These are phyloP conservation scores for Lonicera japonica DNA, from an alignment of 129 eudicot species.

Conservation along the genomic window DNA sequence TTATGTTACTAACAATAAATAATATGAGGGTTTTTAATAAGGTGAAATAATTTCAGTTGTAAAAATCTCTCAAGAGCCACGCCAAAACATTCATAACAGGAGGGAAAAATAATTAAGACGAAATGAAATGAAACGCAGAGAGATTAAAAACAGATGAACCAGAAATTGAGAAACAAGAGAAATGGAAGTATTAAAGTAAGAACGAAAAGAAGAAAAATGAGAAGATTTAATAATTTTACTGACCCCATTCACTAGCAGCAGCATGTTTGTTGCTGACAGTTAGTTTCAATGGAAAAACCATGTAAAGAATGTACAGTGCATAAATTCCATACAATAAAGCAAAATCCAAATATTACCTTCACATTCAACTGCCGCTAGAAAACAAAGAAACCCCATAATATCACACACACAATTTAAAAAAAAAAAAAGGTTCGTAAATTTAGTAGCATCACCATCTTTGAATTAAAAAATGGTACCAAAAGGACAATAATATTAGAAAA, in stretches of 20 bases:
- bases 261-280: constrained; percentile 38
- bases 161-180: too few relatives aligned
- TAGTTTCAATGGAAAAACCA: constrained; percentile 36
- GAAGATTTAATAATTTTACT: background rate
- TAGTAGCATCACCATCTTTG: constrained; percentile 29
- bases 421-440: constrained; percentile 15
- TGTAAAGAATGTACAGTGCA: constrained; percentile 25
- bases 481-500: constrained; percentile 25
- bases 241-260: constrained; percentile 29
- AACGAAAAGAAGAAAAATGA: background rate
- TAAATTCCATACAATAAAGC: constrained; percentile 26
- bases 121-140: too few relatives aligned
- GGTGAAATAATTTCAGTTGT: too few relatives aligned
- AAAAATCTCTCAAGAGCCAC: too few relatives aligned
- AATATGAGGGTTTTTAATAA: too few relatives aligned
- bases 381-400: background rate
- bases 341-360: constrained; percentile 24
- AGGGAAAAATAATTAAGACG: too few relatives aligned
- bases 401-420: background rate
- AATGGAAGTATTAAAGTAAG: background rate
- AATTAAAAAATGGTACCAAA: constrained; percentile 2
- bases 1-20: too few relatives aligned
- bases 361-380: constrained; percentile 27
- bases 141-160: background rate
- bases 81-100: too few relatives aligned